Percentiles rank a stretch among this genome's conserved stretches.
Conservation (phyloP, 2,329 filamentous ascomycete genomes). For the Fusarium concolor region DNA sequence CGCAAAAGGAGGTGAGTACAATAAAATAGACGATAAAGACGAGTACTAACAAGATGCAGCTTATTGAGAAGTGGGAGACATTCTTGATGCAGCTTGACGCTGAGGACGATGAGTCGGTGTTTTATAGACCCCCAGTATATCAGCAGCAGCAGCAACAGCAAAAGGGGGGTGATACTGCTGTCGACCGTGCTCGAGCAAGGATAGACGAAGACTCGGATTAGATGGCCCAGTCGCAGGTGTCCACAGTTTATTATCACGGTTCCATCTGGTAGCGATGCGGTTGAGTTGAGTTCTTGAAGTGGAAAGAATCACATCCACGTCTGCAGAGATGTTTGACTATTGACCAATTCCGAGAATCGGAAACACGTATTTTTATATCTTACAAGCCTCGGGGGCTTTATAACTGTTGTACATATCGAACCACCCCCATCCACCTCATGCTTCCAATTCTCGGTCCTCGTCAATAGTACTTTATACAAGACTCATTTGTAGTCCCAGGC, state of each 20-base stretch:
- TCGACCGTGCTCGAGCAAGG: conserved; percentile 68
- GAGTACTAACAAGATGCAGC: conserved; percentile 53
- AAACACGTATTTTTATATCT: conserved; percentile 51
- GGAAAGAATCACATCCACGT: conserved; percentile 17
- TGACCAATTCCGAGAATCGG: conserved; percentile 41
- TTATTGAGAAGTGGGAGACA: conserved; percentile 95
- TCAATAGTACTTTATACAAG: conserved; percentile 38
- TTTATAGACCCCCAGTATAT: conserved; percentile 73
- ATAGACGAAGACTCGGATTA: conserved; percentile 72
- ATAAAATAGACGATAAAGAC: background rate
- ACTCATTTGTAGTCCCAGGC: conserved; percentile 26
- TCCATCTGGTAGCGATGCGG: conserved; percentile 25
- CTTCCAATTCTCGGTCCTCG: conserved; percentile 23
- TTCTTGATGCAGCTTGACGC: conserved; percentile 96
- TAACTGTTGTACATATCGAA: conserved; percentile 52
- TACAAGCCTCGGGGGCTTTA: conserved; percentile 50
- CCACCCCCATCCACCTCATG: conserved; percentile 39
- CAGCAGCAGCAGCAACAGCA: conserved; percentile 61
- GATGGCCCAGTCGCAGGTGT: conserved; percentile 22
- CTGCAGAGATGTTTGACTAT: conserved; percentile 32
- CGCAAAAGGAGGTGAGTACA: conserved; percentile 89
- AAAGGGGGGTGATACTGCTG: conserved; percentile 66
- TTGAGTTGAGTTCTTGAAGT: conserved; percentile 9
- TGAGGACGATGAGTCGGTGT: conserved; percentile 82
- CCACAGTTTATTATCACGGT: conserved; percentile 22